A percentile compares a stretch with the other conserved stretches of the same genome.
phyloP scores from a whole-genome alignment of 352 stramenopile species.

The Hyaloperonospora brassicae region DNA sequence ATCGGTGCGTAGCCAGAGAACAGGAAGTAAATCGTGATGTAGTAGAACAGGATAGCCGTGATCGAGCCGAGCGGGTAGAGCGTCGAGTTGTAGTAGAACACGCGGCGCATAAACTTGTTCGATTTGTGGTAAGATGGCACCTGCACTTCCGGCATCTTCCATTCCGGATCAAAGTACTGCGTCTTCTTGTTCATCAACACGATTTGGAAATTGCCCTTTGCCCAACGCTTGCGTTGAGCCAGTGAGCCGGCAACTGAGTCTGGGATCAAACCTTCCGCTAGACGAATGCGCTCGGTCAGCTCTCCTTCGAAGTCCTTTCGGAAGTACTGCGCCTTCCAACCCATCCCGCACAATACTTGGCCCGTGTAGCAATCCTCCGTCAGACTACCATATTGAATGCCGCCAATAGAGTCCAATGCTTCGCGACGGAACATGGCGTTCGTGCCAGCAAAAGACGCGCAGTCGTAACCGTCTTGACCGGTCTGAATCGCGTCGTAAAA shows the following conservation, averaged over 20 bases:
- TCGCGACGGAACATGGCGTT: constrained; percentile 81
- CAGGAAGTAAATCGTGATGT: constrained; percentile 82
- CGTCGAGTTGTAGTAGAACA: constrained; percentile 79
- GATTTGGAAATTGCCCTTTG: constrained; percentile 84
- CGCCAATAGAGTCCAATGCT: constrained; percentile 77
- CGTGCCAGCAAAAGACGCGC: constrained; percentile 73
- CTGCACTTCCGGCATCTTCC: constrained; percentile 60
- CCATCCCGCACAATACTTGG: constrained; percentile 66
- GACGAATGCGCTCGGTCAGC: constrained; percentile 59
- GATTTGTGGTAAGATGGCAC: constrained; percentile 53
- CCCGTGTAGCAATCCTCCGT: constrained; percentile 84
- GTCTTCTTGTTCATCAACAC: constrained; percentile 78
- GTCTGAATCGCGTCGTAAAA: constrained; percentile 86
- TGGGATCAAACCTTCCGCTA: constrained; percentile 68
- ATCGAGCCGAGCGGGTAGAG: constrained; percentile 77
- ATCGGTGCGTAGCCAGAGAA: constrained; percentile 75
- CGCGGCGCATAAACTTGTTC: constrained; percentile 64
- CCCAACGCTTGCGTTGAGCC: constrained; percentile 75
- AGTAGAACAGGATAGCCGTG: constrained; percentile 74
- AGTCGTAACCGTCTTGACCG: constrained; percentile 81
- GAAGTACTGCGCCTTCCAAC: constrained; percentile 83
- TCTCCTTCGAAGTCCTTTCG: constrained; percentile 84
- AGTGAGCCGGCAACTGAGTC: constrained; percentile 65
- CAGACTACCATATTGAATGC: constrained; percentile 82
- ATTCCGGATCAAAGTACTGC: constrained; percentile 73